A percentile compares a stretch with the other conserved stretches of the same genome.
Evolutionary conservation across 495 filamentous ascomycete species (phyloP).

Genomic region (Tetracladium marchalianum): DNA sequence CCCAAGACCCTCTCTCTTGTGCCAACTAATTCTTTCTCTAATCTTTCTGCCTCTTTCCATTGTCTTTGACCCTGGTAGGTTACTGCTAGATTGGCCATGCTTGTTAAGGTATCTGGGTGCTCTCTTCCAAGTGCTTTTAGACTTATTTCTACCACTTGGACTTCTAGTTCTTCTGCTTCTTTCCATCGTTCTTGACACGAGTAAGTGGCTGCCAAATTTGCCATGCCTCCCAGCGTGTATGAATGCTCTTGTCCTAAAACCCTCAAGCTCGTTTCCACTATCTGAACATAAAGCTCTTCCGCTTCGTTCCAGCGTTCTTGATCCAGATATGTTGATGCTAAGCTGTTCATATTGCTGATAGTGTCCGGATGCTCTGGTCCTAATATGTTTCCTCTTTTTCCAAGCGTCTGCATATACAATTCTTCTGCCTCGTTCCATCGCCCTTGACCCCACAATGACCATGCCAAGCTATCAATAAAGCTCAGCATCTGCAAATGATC

Average conservation of each 20-base stretch:
- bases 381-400: no score
- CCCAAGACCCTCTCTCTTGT: conserved; percentile 19
- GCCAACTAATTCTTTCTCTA: conserved; percentile 8
- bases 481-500: no score
- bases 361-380: conserved; percentile 25
- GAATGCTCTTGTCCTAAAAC: conserved; percentile 28
- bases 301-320: conserved; percentile 30
- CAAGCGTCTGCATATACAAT: not conserved
- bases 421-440: conserved; percentile 20
- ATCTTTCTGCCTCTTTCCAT: conserved; percentile 22
- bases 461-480: conserved; percentile 23
- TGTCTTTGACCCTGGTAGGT: conserved; percentile 11
- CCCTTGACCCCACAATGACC: conserved; percentile 19
- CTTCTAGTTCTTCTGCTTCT: conserved; percentile 21
- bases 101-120: conserved; percentile 3
- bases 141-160: not conserved
- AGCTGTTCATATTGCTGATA: conserved; percentile 23
- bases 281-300: conserved; percentile 19
- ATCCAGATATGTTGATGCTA: conserved; percentile 23
- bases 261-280: conserved; percentile 19
- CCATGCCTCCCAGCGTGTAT: conserved; percentile 27
- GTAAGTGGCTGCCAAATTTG: conserved; percentile 28
- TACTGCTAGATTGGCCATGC: conserved; percentile 3
- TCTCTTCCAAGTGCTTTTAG: conserved; percentile 1
- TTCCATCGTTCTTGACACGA: conserved; percentile 18